Evolutionary conservation across 1,284 basidiomycete genomes (phyloP), one percentile per base, ranked within the genome.

Genomic region (Gastroboletus turbinatus): DNA sequence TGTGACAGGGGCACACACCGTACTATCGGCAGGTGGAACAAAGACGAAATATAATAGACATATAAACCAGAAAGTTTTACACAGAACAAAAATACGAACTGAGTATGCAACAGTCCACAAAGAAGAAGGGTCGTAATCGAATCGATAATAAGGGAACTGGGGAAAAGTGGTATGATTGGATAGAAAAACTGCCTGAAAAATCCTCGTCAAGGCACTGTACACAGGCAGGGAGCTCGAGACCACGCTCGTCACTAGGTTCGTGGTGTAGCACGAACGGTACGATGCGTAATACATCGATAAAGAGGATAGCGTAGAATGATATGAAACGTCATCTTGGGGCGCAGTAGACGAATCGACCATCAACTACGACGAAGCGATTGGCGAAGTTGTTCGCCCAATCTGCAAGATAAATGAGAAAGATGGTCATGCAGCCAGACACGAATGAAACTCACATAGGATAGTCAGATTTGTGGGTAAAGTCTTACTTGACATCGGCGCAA

Each of bases 401-500:
- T 74, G 32, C 19, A 33, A 32, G 33, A 36, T 10, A 11, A 2
- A 30, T 66, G 32, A 66, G 57, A 36, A 45, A 53, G 4, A 44
- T 8, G 43, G 14, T 19, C 17, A 36, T 11, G 4, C 25, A 48
- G 2, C 14, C 25, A 52, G 19, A 38, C 14, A 51, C 5, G 29
- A 47, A 50, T 33, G 36, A 48, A 29, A 54, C 69, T 57, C 33
- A 73, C 66, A 70, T 64, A 64, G 53, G 36, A 58, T 30, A 50
- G 43, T 47, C 50, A 42, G 40, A 56, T 53, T 52, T 32, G 56
- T 35, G 13, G 10, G 21, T 23, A 33, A 17, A 32, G 4, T 19
- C 33, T 76, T 81, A 90, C 78, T 88, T 88, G 71, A 83, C 75
- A 60, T 87, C 82, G 62, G 78, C 76, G 71, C 88, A 91, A 52